Evolutionary conservation across 495 filamentous ascomycete species (phyloP), one percentile per base, ranked within the genome.

Genomic region (Articulospora tetracladia): DNA sequence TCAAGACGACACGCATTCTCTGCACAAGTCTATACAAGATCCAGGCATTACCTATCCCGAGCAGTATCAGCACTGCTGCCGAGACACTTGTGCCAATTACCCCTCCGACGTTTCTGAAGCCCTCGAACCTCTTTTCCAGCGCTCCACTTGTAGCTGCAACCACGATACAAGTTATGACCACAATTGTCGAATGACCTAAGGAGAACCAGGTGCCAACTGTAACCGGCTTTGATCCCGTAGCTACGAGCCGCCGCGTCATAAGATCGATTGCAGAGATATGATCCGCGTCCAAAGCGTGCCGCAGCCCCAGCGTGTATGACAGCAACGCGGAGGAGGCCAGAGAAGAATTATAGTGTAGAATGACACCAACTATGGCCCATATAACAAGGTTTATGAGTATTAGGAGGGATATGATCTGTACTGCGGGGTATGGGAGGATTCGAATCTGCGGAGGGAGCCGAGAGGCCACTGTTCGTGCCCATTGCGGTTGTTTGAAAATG

Each of bases 221-320:
- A n/a, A 93, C 92, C 8, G 93, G 92, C 8, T 83, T 83, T 69
- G 92, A 89, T 17, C 92, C 92, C 0, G 89, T 82, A 22, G 93
- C 93, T 47, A 97, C 82, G n/a, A 98, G 81, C 12, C 93, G 83
- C 25, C 94, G 82, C 4, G 93, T 98, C 89, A 94, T 96, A 15
- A 98, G 79, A 75, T 98, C 94, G 64, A 98, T 98, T 53, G 92
- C 93, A 52, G 88, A 86, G 73, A 98, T 97, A 74, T 98, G 94
- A 72, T 98, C 93, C 17, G 94, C 94, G 69, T 97, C 94, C 51
- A 97, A 85, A 2, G 94, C 94, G 79, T 98, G 93, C 54, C 94
- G 85, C 22, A 98, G 81, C 7, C 94, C 93, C 6, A 98, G 79
- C 0, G 92, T 93, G 71, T 95, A 97, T 15, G 93, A 83, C 0